A percentile compares a stretch with the other conserved stretches of the same genome.
phyloP scores from a whole-genome alignment of 768 basidiomycete genomes.

The Lentinula guzmanii region DNA sequence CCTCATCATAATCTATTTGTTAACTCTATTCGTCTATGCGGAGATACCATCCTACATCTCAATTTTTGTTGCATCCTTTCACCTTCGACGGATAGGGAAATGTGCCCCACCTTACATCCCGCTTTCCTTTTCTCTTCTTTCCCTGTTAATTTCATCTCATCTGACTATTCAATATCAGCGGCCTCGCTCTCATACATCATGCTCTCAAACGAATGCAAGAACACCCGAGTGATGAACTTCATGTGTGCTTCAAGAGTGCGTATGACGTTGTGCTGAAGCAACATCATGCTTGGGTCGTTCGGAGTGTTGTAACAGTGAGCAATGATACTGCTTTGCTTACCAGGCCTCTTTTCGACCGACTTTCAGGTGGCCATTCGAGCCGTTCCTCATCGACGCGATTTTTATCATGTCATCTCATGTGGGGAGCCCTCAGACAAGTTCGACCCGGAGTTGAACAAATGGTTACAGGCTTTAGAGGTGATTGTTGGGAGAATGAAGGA shows the following conservation, averaged over 20 bases:
- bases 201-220: constrained; percentile 62
- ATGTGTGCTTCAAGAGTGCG: constrained; percentile 63
- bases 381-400: constrained; percentile 55
- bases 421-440: constrained; percentile 52
- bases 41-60: no score
- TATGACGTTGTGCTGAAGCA: constrained; percentile 64
- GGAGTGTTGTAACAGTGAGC: constrained; percentile 57
- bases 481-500: constrained; percentile 43
- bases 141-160: neutral
- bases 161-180: constrained; percentile 30
- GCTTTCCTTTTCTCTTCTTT: neutral
- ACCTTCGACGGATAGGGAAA: no score
- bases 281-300: constrained; percentile 63
- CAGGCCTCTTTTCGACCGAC: constrained; percentile 7
- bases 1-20: neutral
- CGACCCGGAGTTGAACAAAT: constrained; percentile 45
- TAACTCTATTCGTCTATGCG: neutral
- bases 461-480: constrained; percentile 53
- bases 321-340: neutral
- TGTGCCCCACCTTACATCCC: no score
- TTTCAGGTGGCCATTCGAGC: constrained; percentile 51
- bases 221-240: constrained; percentile 46
- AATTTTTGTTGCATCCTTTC: no score
- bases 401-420: constrained; percentile 57
- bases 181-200: constrained; percentile 60